Evolutionary conservation across 2,329 filamentous ascomycete species (phyloP).

Genomic region (Ophiostoma triangulosporum): DNA sequence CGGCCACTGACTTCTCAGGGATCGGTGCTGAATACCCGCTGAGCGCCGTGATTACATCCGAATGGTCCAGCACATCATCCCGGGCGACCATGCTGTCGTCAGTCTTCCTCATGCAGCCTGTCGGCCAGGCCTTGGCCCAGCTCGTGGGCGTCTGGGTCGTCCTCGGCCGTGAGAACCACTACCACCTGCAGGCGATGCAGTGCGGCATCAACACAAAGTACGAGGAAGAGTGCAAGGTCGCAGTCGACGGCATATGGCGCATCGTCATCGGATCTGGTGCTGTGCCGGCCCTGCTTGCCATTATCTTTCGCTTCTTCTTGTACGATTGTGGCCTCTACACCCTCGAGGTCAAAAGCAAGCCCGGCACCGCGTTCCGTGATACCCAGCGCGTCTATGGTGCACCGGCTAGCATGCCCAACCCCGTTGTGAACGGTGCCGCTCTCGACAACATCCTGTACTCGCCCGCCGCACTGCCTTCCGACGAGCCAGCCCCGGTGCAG

Average conservation of each 20-base stretch:
- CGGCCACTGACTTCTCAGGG: conserved; percentile 22
- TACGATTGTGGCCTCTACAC: conserved; percentile 53
- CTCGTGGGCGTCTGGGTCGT: conserved; percentile 43
- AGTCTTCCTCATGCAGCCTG: conserved; percentile 56
- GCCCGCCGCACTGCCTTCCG: conserved; percentile 15
- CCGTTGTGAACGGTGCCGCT: neutral
- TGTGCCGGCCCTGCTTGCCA: conserved; percentile 48
- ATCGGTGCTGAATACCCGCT: conserved; percentile 58
- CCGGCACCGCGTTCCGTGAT: conserved; percentile 43
- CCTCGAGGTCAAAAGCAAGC: conserved; percentile 50
- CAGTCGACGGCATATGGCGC: conserved; percentile 50
- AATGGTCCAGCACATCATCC: conserved; percentile 50
- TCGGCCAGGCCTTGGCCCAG: conserved; percentile 53
- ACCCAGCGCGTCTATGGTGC: conserved; percentile 45
- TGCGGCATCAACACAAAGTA: conserved; percentile 33
- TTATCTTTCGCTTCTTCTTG: conserved; percentile 52
- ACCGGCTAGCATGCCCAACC: conserved; percentile 17
- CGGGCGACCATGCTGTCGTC: conserved; percentile 53
- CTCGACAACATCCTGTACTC: conserved; percentile 17
- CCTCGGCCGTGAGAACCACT: conserved; percentile 29
- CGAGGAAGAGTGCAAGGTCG: conserved; percentile 30
- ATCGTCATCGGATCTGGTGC: conserved; percentile 54
- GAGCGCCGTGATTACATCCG: conserved; percentile 52
- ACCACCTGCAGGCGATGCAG: conserved; percentile 29
- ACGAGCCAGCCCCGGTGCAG: conserved; percentile 29